phyloP scores from a whole-genome alignment of 1,284 basidiomycete species.

The Fomitiporia mediterranea region DNA sequence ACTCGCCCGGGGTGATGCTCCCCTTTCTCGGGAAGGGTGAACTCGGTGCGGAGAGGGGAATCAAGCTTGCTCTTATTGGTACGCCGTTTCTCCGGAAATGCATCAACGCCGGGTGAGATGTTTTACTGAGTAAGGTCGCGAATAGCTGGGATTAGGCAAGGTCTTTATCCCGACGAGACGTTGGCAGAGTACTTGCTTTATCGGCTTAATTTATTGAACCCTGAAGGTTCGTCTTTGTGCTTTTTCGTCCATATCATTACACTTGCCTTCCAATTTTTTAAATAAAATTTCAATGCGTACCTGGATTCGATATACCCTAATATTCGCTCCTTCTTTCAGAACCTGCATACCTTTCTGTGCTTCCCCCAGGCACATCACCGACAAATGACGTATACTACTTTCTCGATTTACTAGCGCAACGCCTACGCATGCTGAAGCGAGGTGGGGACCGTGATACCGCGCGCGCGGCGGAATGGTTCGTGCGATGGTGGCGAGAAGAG shows the following conservation, averaged over 20 bases:
- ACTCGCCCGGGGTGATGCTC: conserved; percentile 96
- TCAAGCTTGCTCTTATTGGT: conserved; percentile 94
- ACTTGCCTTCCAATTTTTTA: conserved; percentile 22
- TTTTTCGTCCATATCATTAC: conserved; percentile 1
- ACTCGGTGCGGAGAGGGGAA: conserved; percentile 82
- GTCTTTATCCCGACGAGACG: conserved; percentile 81
- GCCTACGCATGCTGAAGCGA: conserved; percentile 77
- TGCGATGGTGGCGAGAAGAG: conserved; percentile 81
- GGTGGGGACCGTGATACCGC: conserved; percentile 69
- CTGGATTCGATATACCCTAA: too few relatives aligned
- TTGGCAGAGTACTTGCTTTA: conserved; percentile 89
- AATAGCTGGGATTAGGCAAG: conserved; percentile 91
- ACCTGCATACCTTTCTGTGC: conserved; percentile 64
- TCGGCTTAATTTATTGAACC: conserved; percentile 76
- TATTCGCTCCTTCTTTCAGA: too few relatives aligned
- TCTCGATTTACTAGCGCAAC: conserved; percentile 60
- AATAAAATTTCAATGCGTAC: conserved; percentile 5
- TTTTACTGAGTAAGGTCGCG: conserved; percentile 8
- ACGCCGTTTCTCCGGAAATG: conserved; percentile 19
- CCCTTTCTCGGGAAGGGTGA: conserved; percentile 89
- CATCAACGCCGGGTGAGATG: too few relatives aligned
- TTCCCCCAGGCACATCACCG: conserved; percentile 51
- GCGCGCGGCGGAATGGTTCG: conserved; percentile 74
- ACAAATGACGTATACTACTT: conserved; percentile 60
- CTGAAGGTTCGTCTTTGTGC: conserved; percentile 47